A percentile compares a stretch with the other conserved stretches of the same genome.
Evolutionary conservation across 2,329 filamentous ascomycete genomes (phyloP).

Genomic region (Nothopassalora personata): DNA sequence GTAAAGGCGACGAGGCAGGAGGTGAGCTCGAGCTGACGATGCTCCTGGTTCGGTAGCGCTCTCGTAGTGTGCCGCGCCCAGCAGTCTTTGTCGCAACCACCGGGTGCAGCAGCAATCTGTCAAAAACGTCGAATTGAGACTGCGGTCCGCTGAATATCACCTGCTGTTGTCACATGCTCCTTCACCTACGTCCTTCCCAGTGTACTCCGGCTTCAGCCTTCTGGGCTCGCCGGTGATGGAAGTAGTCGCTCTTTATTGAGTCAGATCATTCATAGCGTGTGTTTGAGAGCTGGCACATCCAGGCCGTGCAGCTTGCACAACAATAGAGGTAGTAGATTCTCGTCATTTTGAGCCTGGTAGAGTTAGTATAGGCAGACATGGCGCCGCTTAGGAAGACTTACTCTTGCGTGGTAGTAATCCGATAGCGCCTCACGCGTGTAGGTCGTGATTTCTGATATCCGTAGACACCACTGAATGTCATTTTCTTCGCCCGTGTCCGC

Average conservation of each 20-base stretch:
- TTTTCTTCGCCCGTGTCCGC: background rate
- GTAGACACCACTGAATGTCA: background rate
- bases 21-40: no score
- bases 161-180: no score
- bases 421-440: constrained; percentile 4
- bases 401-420: background rate
- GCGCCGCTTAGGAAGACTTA: background rate
- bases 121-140: no score
- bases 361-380: background rate
- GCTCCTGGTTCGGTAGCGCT: no score
- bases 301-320: constrained; percentile 1
- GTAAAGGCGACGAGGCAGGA: no score
- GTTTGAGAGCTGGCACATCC: background rate
- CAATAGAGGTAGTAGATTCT: background rate
- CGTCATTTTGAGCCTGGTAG: background rate
- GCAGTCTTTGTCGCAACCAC: no score
- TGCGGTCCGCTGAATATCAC: no score
- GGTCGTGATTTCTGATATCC: background rate
- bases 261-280: background rate
- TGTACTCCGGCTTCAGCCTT: no score
- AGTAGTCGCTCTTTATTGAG: constrained; percentile 1
- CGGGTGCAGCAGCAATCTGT: no score
- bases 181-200: no score
- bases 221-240: background rate
- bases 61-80: no score